A percentile compares a stretch with the other conserved stretches of the same genome.
phyloP scores from a whole-genome alignment of 495 filamentous ascomycete species.

The Apodospora peruviana region DNA sequence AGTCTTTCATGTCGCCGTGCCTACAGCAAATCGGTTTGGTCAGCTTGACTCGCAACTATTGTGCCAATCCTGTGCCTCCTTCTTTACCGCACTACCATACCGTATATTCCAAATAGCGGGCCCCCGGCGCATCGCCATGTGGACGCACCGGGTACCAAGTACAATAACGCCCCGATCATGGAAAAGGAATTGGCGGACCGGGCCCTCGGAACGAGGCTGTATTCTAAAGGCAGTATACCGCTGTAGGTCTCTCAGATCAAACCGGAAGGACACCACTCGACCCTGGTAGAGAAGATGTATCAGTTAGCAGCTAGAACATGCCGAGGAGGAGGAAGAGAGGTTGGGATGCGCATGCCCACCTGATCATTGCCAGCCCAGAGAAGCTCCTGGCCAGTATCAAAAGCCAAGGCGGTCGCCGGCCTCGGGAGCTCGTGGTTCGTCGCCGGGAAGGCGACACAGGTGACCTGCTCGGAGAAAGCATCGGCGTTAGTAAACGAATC shows the following conservation, averaged over 20 bases:
- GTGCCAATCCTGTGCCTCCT: too few species aligned
- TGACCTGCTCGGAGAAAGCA: conserved; percentile 50
- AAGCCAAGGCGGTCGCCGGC: conserved; percentile 68
- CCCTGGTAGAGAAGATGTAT: conserved; percentile 47
- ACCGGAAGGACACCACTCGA: conserved; percentile 79
- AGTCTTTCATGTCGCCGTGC: conserved; percentile 69
- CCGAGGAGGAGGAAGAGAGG: neutral
- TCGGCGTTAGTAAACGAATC: neutral
- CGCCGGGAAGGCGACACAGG: conserved; percentile 61
- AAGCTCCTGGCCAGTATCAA: conserved; percentile 82
- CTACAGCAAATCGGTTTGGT: conserved; percentile 29
- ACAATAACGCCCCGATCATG: conserved; percentile 81
- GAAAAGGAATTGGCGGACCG: conserved; percentile 75
- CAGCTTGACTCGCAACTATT: too few species aligned
- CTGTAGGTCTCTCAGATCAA: conserved; percentile 71
- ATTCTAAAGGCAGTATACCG: conserved; percentile 65
- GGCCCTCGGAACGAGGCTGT: conserved; percentile 60
- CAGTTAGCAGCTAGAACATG: neutral
- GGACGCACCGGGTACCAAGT: conserved; percentile 69
- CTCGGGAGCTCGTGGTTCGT: conserved; percentile 56
- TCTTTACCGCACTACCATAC: too few species aligned
- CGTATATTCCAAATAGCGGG: conserved; percentile 79
- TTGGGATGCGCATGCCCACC: conserved; percentile 43
- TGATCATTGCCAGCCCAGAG: conserved; percentile 88
- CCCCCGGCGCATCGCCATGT: conserved; percentile 78